These are phyloP conservation scores for Lathyrus sativus DNA, from an alignment of 306 rosid species.

Conservation along the genomic window DNA sequence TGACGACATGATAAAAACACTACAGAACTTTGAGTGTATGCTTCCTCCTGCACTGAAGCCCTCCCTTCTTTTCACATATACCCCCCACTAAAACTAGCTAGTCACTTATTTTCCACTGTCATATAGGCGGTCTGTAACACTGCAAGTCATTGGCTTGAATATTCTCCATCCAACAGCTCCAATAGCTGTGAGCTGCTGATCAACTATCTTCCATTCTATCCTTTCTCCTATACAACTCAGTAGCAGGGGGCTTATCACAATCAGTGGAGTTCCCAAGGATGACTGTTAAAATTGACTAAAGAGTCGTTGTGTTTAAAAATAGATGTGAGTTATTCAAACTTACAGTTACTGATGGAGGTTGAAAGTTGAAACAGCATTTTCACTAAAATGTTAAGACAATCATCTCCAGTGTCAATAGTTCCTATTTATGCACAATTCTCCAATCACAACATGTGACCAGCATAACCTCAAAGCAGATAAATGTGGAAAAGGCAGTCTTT, in stretches of 20 bases:
- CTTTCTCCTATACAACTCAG: neutral
- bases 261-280: conserved; percentile 24
- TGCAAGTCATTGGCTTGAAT: neutral
- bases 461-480: conserved; percentile 28
- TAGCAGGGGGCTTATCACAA: conserved; percentile 17
- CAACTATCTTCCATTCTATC: neutral
- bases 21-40: neutral
- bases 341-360: conserved; percentile 9
- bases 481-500: neutral
- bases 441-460: conserved; percentile 8
- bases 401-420: conserved; percentile 18
- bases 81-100: neutral
- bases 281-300: conserved; percentile 8
- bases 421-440: conserved; percentile 25
- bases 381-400: conserved; percentile 22
- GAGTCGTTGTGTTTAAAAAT: conserved; percentile 12
- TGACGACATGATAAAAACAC: neutral
- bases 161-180: neutral
- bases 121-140: neutral
- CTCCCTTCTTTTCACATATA: neutral
- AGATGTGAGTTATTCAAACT: conserved; percentile 24
- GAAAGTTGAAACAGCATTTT: conserved; percentile 25
- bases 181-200: neutral
- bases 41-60: conserved; percentile 1
- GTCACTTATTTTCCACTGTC: neutral